Evolutionary conservation across 345 rosid genomes (phyloP), one percentile per base, ranked within the genome.

Genomic region (Rhodamnia argentea): DNA sequence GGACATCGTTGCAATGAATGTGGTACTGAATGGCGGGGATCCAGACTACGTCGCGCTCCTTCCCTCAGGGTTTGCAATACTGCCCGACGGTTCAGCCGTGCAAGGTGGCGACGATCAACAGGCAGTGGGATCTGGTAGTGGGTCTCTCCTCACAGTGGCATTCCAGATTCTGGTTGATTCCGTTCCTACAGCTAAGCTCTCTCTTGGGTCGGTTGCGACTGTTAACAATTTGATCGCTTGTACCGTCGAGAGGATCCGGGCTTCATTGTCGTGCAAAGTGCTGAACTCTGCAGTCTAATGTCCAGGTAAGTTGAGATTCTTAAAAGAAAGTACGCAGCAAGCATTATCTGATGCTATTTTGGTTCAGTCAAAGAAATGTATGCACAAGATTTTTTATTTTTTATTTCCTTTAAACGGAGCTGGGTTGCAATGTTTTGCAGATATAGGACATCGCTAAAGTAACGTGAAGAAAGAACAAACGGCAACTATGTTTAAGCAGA

Each of bases 141-240:
- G 99, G 54, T 96, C 96, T 1, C 94, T 96, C 32, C 93, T 96
- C 42, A 96, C 99, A 2, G 94, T 95, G 53, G 98, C 96, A 2
- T 95, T 95, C 83, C 98, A 96, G 90, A 95, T 96, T 53, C 89
- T 96, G 84, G 96, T 95, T 1, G 96, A 95, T 86, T 92, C 94
- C 29, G 89, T 95, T 81, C 99, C 99, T 4, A 92, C 96, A 0
- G 96, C 98, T 6, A 95, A 95, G 90, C 94, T 95, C 8, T 95
- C 99, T 16, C 92, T 92, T 24, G 98, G 96, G 56, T 94, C 96
- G 1, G 95, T 96, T 5, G 98, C 95, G 44, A 96, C 99, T 22
- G 98, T 96, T 2, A 93, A 94, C 90, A 92, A 91, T 84, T 83
- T 96, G 58, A 93, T 96, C 37, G 91, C 95, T 6, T 94, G 98